Evolutionary conservation across 2,329 filamentous ascomycete genomes (phyloP), one percentile per base, ranked within the genome.

Genomic region (Remersonia thermophila): DNA sequence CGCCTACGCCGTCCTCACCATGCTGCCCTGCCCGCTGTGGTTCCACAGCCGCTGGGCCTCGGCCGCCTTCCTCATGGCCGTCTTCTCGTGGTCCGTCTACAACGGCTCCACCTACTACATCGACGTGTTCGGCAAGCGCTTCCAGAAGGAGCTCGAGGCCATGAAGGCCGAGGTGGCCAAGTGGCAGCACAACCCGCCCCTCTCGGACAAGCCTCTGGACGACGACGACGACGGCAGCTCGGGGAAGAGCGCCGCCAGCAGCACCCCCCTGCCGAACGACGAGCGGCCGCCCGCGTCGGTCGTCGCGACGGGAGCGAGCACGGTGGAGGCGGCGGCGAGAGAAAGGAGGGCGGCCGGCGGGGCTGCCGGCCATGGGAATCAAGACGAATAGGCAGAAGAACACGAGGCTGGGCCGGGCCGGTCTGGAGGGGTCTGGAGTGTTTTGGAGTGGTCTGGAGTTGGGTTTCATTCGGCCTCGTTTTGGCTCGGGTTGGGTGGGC

Each of bases 71-170:
- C 66, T 98, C 31, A 66, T 80, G 37, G 62, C 73, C 2, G 77
- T 98, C n/a, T 96, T 98, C 53, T 69, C 76, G 30, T 95, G 87
- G 86, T 93, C 84, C 49, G 81, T 95, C 38, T 93, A 95, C 64
- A 98, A 98, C 50, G 91, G 91, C 23, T 85, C 91, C 13, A 96
- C 87, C 1, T 98, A 83, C 59, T 98, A 98, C 60, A 96, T 98
- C 52, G 91, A 98, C 51, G 84, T 96, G 2, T 98, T 96, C 55
- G 91, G 93, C 36, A 93, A 83, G 51, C 77, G 87, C 2, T 96
- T 98, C 67, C 85, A 98, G 65, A 94, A 89, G 54, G 91, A 98
- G 58, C 68, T 98, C 10, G 87, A 98, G 55, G 72, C 80, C 35
- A 72, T 98, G 62, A 87, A 82, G 60, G 75, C 75, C 37, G 91